Evolutionary conservation across 257 asterid species (phyloP), one percentile per base, ranked within the genome.

Genomic region (Rehmannia glutinosa): DNA sequence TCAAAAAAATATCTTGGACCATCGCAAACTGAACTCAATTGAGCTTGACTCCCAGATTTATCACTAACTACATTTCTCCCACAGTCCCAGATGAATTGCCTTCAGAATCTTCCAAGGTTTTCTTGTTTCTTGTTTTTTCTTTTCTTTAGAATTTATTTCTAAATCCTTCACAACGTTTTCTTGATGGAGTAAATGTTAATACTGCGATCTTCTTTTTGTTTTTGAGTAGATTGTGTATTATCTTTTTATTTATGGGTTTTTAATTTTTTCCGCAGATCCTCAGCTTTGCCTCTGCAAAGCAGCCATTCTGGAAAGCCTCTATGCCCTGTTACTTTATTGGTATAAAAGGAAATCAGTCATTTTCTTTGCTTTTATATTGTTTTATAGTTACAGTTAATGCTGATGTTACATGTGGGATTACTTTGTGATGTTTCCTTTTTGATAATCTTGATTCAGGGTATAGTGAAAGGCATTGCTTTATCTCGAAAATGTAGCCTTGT

Each of bases 41-140:
- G 0, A 46, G 6, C 42, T 30, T 11, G 9, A 72, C 25, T 11
- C 30, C n/a, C 55, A 60, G n/a, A 16, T n/a, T 5, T 9, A 42
- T 57, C 33, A 11, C 15, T 23, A 10, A 11, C 4, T 32, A 32
- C 0, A 32, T 32, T 3, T 32, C 4, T 32, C 4, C 8, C 4
- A 32, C 38, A 32, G 7, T 20, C 57, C 61, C 71, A 62, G 54
- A 92, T 92, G 97, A 84, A 85, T 75, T 89, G 87, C 85, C 95
- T 92, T 71, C 92, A 85, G 64, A 84, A 74, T 82, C 79, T 87
- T 57, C 83, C 86, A 3, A 87, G 98, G 98, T 91, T 51, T n/a
- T 47, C 4, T 24, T 35, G 17, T 39, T 1, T 16, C 62, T 50
- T 35, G 2, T 2, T 23, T 39, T 3, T 25, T 52, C 20, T 27